Conservation (phyloP, 2,329 filamentous ascomycete species). For the Fusarium haematococcum region DNA sequence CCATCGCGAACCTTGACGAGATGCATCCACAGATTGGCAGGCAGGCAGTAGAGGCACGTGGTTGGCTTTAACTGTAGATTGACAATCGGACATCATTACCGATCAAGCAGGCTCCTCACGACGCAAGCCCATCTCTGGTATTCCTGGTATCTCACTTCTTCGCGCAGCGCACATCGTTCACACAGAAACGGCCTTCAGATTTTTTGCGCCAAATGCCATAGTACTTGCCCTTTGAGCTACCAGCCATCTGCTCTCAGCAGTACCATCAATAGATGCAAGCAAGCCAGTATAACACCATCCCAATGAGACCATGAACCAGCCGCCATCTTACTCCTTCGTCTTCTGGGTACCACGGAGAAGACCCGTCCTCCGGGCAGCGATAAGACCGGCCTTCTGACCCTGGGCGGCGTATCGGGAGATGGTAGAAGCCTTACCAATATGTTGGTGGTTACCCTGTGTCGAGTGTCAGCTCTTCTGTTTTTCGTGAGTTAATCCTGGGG, state of each 20-base stretch:
- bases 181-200: constrained; percentile 47
- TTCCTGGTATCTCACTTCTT: constrained; percentile 45
- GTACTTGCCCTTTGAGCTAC: constrained; percentile 62
- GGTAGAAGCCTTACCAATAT: constrained; percentile 99
- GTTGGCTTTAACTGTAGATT: background rate
- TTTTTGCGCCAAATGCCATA: constrained; percentile 63
- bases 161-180: constrained; percentile 38
- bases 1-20: constrained; percentile 3
- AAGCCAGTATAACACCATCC: constrained; percentile 74
- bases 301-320: constrained; percentile 67
- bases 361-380: constrained; percentile 99
- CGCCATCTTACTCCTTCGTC: constrained; percentile 87
- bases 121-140: constrained; percentile 36
- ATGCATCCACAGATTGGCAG: background rate
- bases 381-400: constrained; percentile 99
- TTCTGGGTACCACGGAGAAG: constrained; percentile 99
- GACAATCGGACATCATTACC: constrained; percentile 28
- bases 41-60: background rate
- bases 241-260: constrained; percentile 60
- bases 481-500: background rate
- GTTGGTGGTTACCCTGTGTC: constrained; percentile 95
- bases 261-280: constrained; percentile 71
- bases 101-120: constrained; percentile 36
- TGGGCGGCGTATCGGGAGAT: constrained; percentile 97
- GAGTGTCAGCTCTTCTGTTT: constrained; percentile 53